Base-by-base conservation (phyloP, 2,329 filamentous ascomycete genomes). In the Aspergillus brasiliensis region DNA sequence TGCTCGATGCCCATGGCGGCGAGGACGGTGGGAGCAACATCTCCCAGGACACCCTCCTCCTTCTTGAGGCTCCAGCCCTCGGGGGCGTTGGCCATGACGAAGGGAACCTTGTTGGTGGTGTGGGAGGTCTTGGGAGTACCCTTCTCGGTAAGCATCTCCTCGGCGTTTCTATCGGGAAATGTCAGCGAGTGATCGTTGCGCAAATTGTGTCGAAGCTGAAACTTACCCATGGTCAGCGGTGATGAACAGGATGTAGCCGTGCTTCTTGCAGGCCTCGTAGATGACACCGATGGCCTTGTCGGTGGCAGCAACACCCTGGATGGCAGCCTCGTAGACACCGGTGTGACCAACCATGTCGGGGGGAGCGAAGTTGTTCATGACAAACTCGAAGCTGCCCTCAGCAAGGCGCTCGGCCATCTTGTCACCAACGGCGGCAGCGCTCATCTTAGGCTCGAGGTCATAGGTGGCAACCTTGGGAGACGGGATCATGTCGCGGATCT, bases 311-410 rank as follows among this genome's bases (percentile, higher is more conserved):
- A 90, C 89, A 70, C 88, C 95, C 72, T 95, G 75, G 64, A 99
- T 88, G 59, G 95, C 95, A 28, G 95, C 94, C 71, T 98, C 89
- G 80, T 98, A 98, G 62, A 97, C 92, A 74, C 95, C 95, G 10
- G 95, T 99, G 83, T 99, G 95, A 69, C 95, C 95, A 66, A 99
- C 95, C 95, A 99, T 99, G 81, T 99, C 95, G 17, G 95, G 95
- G 44, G 95, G 95, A 44, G 95, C 95, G 80, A 99, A 98, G 87
- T 99, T 99, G 88, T 98, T 97, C 95, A 99, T 99, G 78, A 99
- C 84, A 75, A 99, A 98, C 74, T 95, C 92, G 80, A 93, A 97
- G 74, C 91, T 88, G 73, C 89, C 87, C 78, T 96, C 91, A 25
- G 78, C 86, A 67, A 99, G 89, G 60, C 93, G 88, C 84, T 97